Percentiles rank a stretch among this genome's conserved stretches.
These are phyloP conservation scores for Ustilaginoidea virens DNA, from an alignment of 2,329 filamentous ascomycete species.

Conservation along the genomic window DNA sequence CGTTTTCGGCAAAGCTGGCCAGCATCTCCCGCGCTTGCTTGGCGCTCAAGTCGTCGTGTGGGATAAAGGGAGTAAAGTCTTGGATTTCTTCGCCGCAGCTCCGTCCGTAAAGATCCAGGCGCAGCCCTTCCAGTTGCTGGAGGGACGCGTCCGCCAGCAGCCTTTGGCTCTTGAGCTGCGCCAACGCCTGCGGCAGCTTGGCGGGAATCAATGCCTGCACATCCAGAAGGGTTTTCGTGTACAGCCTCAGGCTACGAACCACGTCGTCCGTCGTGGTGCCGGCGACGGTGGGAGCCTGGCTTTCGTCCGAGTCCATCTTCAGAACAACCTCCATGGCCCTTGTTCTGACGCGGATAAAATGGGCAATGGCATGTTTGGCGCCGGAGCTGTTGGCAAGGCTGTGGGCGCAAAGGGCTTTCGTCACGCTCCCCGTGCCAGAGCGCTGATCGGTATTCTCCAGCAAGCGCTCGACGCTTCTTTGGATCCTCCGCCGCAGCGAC, in stretches of 20 bases:
- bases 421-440: conserved; percentile 33
- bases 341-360: conserved; percentile 61
- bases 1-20: conserved; percentile 45
- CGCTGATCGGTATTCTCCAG: conserved; percentile 45
- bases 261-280: conserved; percentile 35
- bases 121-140: conserved; percentile 49
- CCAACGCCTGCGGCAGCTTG: conserved; percentile 54
- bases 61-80: conserved; percentile 76
- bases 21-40: conserved; percentile 45
- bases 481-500: conserved; percentile 44
- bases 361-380: conserved; percentile 59
- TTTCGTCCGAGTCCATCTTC: conserved; percentile 28
- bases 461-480: conserved; percentile 53
- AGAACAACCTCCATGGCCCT: conserved; percentile 52
- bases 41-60: conserved; percentile 59
- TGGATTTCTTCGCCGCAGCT: conserved; percentile 76
- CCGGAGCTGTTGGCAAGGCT: conserved; percentile 70
- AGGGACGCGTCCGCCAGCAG: conserved; percentile 60
- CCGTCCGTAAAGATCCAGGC: conserved; percentile 59
- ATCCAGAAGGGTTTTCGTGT: conserved; percentile 61
- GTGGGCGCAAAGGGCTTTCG: conserved; percentile 67
- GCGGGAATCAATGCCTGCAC: conserved; percentile 63
- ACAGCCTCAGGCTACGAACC: conserved; percentile 52
- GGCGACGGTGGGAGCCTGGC: conserved; percentile 18
- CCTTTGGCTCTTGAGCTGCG: conserved; percentile 50